A percentile compares a stretch with the other conserved stretches of the same genome.
These are phyloP conservation scores for Salinomyces thailandicus DNA, from an alignment of 2,329 filamentous ascomycete species.

Conservation along the genomic window DNA sequence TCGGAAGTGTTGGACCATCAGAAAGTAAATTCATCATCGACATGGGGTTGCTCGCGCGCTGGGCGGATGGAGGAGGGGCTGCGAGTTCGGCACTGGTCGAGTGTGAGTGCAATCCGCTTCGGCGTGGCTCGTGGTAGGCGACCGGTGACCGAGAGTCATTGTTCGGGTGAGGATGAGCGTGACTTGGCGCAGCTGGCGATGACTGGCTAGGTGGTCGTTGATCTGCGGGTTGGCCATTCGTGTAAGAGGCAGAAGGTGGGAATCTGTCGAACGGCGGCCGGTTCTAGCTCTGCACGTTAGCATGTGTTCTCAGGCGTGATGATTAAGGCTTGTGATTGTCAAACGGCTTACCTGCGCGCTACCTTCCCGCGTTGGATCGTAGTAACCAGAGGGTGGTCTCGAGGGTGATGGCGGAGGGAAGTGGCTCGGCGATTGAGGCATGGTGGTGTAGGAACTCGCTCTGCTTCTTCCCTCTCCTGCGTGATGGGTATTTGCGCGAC, in stretches of 20 bases:
- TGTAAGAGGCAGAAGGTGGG: slow-evolving; percentile 13
- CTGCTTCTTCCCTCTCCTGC: slow-evolving; percentile 18
- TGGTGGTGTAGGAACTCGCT: slow-evolving; percentile 18
- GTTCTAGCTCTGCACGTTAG: slow-evolving; percentile 8
- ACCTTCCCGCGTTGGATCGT: slow-evolving; percentile 40
- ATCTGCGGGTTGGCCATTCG: slow-evolving; percentile 15
- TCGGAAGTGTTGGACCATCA: slow-evolving; percentile 30
- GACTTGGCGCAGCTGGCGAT: slow-evolving; percentile 14
- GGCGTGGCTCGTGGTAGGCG: slow-evolving; percentile 13
- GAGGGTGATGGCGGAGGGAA: slow-evolving; percentile 19
- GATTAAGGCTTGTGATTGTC: slow-evolving; percentile 22
- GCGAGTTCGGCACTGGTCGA: slow-evolving; percentile 14
- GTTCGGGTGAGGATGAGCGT: slow-evolving; percentile 22
- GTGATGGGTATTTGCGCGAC: slow-evolving; percentile 22
- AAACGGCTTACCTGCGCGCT: slow-evolving; percentile 20
- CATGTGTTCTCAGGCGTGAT: background rate
- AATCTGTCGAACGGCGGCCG: slow-evolving; percentile 12
- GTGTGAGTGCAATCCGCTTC: slow-evolving; percentile 20
- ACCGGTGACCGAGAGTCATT: slow-evolving; percentile 24
- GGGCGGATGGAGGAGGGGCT: slow-evolving; percentile 26
- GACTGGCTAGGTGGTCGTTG: slow-evolving; percentile 17
- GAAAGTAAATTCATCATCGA: slow-evolving; percentile 92
- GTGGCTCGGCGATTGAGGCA: slow-evolving; percentile 19
- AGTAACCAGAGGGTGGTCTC: slow-evolving; percentile 35
- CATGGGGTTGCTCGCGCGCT: slow-evolving; percentile 74